A percentile compares a stretch with the other conserved stretches of the same genome.
These are phyloP conservation scores for Citrus australasica DNA, from an alignment of 345 rosid genomes.

Conservation along the genomic window DNA sequence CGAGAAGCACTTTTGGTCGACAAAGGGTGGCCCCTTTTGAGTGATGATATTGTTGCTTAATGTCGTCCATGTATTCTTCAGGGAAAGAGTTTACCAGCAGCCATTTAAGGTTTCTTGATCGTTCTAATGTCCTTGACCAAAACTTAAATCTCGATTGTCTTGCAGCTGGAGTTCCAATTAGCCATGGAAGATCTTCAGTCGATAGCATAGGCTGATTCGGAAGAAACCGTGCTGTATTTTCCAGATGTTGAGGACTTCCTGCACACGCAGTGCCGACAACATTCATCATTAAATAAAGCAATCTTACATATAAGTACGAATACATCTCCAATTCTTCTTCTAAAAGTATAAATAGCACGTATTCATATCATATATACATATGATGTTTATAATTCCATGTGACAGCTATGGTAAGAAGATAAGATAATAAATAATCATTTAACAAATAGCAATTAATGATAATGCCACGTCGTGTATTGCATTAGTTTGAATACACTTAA, in stretches of 20 bases:
- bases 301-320: no score
- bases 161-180: conserved; percentile 59
- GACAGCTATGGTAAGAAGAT: no score
- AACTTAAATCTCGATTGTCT: conserved; percentile 63
- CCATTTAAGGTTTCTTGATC: conserved; percentile 53
- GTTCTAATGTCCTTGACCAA: conserved; percentile 57
- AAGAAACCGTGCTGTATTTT: conserved; percentile 12
- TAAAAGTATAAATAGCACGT: no score
- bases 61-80: conserved; percentile 21
- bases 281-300: not conserved
- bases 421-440: no score
- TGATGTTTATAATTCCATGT: no score
- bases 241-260: conserved; percentile 52
- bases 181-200: conserved; percentile 72
- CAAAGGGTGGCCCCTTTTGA: not conserved
- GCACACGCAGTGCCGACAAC: not conserved
- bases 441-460: no score
- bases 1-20: conserved; percentile 29
- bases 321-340: no score
- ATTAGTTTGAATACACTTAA: no score
- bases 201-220: conserved; percentile 44
- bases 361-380: no score
- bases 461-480: no score
- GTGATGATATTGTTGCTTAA: not conserved
- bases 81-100: conserved; percentile 63